phyloP scores from a whole-genome alignment of 2,329 filamentous ascomycete genomes.

The Cladobotryum protrusum region DNA sequence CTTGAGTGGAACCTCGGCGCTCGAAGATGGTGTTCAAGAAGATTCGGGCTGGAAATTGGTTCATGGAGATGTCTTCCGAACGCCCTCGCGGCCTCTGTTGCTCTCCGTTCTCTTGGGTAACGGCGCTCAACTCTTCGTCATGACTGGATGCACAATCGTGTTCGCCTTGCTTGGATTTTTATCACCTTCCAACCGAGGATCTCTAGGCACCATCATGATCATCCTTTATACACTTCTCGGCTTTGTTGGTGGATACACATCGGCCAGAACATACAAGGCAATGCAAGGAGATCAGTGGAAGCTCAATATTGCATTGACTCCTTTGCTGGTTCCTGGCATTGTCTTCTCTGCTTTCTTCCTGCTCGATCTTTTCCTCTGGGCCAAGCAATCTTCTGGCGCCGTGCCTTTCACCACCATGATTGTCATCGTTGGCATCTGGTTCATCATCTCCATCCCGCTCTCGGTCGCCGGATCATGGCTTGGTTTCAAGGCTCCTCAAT shows the following conservation, averaged over 20 bases:
- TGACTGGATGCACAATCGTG: conserved; percentile 89
- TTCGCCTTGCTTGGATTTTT: conserved; percentile 93
- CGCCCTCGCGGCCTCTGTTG: conserved; percentile 73
- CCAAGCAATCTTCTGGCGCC: conserved; percentile 82
- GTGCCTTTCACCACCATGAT: conserved; percentile 98
- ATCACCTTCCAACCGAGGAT: conserved; percentile 91
- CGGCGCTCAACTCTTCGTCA: conserved; percentile 93
- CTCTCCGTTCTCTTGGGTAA: conserved; percentile 87
- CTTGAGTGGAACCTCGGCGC: conserved; percentile 67
- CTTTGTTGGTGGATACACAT: conserved; percentile 86
- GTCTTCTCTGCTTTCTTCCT: conserved; percentile 89
- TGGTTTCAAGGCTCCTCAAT: conserved; percentile 68
- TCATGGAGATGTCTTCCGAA: conserved; percentile 93
- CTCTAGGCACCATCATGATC: conserved; percentile 86
- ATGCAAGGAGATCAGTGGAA: conserved; percentile 94
- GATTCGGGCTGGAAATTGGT: conserved; percentile 98
- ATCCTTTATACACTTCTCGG: conserved; percentile 90
- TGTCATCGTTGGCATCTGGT: conserved; percentile 90
- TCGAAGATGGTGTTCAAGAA: conserved; percentile 92
- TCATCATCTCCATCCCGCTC: conserved; percentile 88
- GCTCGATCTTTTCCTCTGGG: conserved; percentile 94
- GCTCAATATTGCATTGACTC: conserved; percentile 83
- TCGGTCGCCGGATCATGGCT: conserved; percentile 89
- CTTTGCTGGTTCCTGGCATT: conserved; percentile 74
- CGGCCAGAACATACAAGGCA: conserved; percentile 87